These are phyloP conservation scores for Botrytis squamosa DNA, from an alignment of 2,329 filamentous ascomycete genomes.

Conservation along the genomic window DNA sequence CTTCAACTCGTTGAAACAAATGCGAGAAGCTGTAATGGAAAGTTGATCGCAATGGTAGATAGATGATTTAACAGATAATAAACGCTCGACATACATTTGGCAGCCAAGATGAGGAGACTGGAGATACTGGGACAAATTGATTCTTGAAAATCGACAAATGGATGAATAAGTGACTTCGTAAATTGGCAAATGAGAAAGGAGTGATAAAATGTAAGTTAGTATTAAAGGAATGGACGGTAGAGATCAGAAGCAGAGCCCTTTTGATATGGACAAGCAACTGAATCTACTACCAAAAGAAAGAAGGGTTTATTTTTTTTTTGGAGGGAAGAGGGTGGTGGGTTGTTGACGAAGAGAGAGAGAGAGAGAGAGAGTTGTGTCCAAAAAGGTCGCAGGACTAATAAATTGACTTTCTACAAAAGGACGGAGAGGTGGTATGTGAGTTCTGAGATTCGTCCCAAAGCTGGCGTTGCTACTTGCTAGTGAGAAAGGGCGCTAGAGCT, in stretches of 20 bases:
- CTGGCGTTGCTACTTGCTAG: slow-evolving; percentile 1
- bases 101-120: not conserved
- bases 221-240: slow-evolving; percentile 25
- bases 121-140: not conserved
- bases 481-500: slow-evolving; percentile 4
- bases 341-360: not conserved
- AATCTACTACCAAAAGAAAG: slow-evolving; percentile 22
- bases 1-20: not conserved
- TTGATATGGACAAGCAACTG: slow-evolving; percentile 19
- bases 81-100: slow-evolving; percentile 9
- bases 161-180: slow-evolving; percentile 15
- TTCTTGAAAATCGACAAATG: slow-evolving; percentile 17
- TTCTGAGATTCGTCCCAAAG: slow-evolving; percentile 8
- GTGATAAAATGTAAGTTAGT: slow-evolving; percentile 12
- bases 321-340: slow-evolving; percentile 2
- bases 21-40: not conserved
- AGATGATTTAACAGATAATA: not conserved
- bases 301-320: not conserved
- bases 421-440: not conserved
- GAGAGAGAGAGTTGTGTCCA: not conserved
- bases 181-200: slow-evolving; percentile 15
- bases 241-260: slow-evolving; percentile 21
- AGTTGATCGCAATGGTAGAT: not conserved
- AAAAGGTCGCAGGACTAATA: not conserved
- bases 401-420: not conserved